These are phyloP conservation scores for Cephalotrichum gorgonifer DNA, from an alignment of 2,329 filamentous ascomycete species.

Conservation along the genomic window DNA sequence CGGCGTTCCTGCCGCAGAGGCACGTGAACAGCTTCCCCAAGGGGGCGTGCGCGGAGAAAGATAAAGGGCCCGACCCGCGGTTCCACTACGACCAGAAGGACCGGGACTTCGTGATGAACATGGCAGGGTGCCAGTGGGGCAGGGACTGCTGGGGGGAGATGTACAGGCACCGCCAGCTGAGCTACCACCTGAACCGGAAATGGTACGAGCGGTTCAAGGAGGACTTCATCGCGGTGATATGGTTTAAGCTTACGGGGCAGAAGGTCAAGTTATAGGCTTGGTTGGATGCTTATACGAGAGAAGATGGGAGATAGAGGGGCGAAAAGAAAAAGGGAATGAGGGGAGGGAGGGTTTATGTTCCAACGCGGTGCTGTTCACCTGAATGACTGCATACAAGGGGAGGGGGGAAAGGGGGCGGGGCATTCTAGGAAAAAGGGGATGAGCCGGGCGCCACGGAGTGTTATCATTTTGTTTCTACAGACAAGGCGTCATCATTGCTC, in stretches of 20 bases:
- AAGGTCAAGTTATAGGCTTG: conserved; percentile 41
- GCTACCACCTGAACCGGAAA: conserved; percentile 78
- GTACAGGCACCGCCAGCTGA: conserved; percentile 87
- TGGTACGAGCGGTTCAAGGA: conserved; percentile 70
- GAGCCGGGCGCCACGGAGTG: too few relatives aligned
- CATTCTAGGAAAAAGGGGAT: too few relatives aligned
- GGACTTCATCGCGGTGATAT: conserved; percentile 48
- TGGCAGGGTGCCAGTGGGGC: conserved; percentile 96
- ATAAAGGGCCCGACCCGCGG: conserved; percentile 55
- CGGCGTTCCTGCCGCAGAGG: conserved; percentile 82
- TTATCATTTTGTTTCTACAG: too few relatives aligned
- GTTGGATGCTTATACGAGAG: conserved; percentile 1
- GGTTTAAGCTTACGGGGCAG: conserved; percentile 53
- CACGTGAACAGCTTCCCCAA: conserved; percentile 90
- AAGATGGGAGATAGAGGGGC: too few relatives aligned
- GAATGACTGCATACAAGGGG: too few relatives aligned
- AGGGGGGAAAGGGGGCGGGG: too few relatives aligned
- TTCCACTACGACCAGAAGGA: conserved; percentile 83
- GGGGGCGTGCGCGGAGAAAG: conserved; percentile 67
- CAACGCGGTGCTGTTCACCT: too few relatives aligned
- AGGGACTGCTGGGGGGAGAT: conserved; percentile 97
- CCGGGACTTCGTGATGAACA: conserved; percentile 91
- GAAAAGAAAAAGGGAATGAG: neutral
- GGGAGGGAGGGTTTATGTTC: conserved; percentile 6
- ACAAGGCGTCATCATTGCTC: too few relatives aligned